Conservation (phyloP, 176 grass and related monocot genomes). For the Luzula sylvatica region DNA sequence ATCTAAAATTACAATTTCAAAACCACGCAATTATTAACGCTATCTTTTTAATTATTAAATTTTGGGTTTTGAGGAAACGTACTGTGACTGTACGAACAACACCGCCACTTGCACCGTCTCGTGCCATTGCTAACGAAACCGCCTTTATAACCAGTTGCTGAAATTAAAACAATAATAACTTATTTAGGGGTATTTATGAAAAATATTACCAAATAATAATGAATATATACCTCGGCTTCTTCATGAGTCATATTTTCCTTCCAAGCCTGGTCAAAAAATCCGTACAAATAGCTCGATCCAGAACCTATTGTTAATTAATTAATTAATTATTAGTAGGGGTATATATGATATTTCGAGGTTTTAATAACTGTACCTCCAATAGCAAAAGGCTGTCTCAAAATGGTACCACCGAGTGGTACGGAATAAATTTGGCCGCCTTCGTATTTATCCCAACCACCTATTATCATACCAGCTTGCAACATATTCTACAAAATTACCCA, state of each 20-base stretch:
- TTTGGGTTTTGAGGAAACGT: background rate
- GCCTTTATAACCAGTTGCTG: constrained; percentile 91
- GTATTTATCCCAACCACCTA: constrained; percentile 98
- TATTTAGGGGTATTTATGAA: constrained; percentile 22
- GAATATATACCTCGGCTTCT: constrained; percentile 67
- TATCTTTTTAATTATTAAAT: no score
- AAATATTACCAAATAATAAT: background rate
- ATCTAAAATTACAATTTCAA: constrained; percentile 33
- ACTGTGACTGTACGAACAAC: constrained; percentile 63
- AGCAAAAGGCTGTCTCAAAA: constrained; percentile 72
- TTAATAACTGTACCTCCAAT: constrained; percentile 80
- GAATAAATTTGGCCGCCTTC: constrained; percentile 95
- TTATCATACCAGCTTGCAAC: constrained; percentile 90
- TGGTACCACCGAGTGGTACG: constrained; percentile 84
- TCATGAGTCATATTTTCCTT: constrained; percentile 85
- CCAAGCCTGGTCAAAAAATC: constrained; percentile 89
- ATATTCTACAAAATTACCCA: constrained; percentile 53
- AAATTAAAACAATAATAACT: constrained; percentile 3
- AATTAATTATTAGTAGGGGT: background rate
- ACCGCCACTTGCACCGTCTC: constrained; percentile 86
- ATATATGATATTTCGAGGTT: no score
- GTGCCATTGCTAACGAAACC: constrained; percentile 80
- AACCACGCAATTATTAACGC: constrained; percentile 10
- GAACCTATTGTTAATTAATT: constrained; percentile 57
- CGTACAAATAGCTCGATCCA: constrained; percentile 85